Base-by-base conservation (phyloP, 2,329 filamentous ascomycete genomes). In the Aaosphaeria arxii region DNA sequence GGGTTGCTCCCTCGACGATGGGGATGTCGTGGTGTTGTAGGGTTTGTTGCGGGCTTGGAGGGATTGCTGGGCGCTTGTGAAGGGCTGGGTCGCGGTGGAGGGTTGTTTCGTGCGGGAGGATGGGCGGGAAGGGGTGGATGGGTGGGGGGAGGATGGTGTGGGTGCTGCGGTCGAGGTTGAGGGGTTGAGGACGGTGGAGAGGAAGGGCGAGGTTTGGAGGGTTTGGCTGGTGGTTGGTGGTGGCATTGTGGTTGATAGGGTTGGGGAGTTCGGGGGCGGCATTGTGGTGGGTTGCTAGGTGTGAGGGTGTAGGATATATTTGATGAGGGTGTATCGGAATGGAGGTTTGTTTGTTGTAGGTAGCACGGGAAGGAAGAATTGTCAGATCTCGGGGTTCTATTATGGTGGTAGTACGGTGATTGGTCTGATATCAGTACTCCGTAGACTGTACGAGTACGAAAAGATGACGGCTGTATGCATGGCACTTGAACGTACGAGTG, bases 21-120 rank as follows among this genome's bases (percentile, higher is more conserved):
- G 38, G 45, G 9, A 32, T 24, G 6, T 29, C 30, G 46, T 24
- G 17, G 17, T 17, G 30, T 41, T 29, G 45, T 52, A 55, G 5
- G 50, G 39, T 42, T 59, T 58, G 17, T 55, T 57, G 36, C 64
- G 55, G 4, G 66, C 63, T 44, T 69, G 67, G 1, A 58, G 53
- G 33, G 58, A 58, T 40, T 57, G 59, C 31, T 66, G 63, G 17
- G 60, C 47, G 1, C 57, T 44, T 1, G 59, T 59, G 48, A 62
- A 53, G 28, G 52, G 30, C 13, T 36, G 32, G 36, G 43, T 28
- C 42, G 46, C 30, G 45, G 44, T 13, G 42, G 40, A 30, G 3
- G 7, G 32, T 44, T 43, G 35, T 9, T 35, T 17, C 43, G 11
- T 40, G 38, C 32, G 39, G 47, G n/a, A 35, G 43, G 35, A 43